Conservation (phyloP, 305 asterid species). For the Vinca major region DNA sequence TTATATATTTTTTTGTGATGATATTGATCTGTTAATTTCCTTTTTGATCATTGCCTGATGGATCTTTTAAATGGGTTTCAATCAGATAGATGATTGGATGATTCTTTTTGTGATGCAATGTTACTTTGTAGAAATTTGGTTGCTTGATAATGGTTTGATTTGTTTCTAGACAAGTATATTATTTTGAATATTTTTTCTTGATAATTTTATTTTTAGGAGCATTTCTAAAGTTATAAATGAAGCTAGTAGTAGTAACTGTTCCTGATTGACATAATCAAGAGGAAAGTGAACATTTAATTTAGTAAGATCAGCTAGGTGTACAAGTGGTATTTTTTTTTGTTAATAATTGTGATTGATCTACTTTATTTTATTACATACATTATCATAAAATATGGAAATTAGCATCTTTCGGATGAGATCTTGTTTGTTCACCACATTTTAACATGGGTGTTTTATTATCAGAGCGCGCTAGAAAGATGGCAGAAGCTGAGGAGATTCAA, state of each 20-base stretch:
- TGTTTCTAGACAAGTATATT: not conserved
- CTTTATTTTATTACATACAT: not conserved
- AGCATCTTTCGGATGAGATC: slow-evolving; percentile 1
- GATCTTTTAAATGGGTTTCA: slow-evolving; percentile 23
- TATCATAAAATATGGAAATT: not conserved
- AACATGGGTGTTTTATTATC: not conserved
- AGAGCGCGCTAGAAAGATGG: slow-evolving; percentile 41
- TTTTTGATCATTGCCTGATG: not conserved
- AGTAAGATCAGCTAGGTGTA: too few species aligned
- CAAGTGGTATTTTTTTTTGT: too few species aligned
- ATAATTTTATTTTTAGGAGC: not conserved
- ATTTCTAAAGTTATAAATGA: not conserved
- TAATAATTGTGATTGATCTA: not conserved
- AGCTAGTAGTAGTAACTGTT: too few species aligned
- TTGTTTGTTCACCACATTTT: not conserved
- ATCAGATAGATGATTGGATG: not conserved
- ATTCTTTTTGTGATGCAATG: not conserved
- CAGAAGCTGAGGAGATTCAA: slow-evolving; percentile 78
- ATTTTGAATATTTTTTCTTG: not conserved
- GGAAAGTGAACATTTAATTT: too few species aligned
- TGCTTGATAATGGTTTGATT: not conserved
- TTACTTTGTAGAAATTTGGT: not conserved
- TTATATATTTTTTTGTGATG: not conserved
- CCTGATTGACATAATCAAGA: too few species aligned
- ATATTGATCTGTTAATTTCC: slow-evolving; percentile 1